phyloP scores from a whole-genome alignment of 345 rosid species.

The Erucastrum elatum region DNA sequence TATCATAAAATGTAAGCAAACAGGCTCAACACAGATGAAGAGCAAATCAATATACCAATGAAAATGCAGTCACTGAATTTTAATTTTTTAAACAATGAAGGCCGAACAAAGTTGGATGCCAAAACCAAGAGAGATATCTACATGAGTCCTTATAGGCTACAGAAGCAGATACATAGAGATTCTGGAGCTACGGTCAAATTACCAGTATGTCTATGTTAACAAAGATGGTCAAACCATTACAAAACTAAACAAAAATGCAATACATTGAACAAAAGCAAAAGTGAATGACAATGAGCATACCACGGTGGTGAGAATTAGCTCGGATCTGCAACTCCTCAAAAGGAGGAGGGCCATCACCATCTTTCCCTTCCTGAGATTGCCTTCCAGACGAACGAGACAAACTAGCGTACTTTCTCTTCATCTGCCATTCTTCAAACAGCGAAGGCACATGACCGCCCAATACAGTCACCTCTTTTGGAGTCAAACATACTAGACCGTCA shows the following conservation, averaged over 20 bases:
- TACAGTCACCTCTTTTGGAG: constrained; percentile 55
- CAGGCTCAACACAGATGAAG: not conserved
- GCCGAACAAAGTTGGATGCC: not conserved
- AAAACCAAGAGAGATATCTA: not conserved
- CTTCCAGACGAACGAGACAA: constrained; percentile 58
- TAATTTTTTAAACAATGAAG: not conserved
- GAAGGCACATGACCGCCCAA: constrained; percentile 83
- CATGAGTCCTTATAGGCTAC: not conserved
- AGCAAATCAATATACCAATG: not conserved
- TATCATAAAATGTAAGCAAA: constrained; percentile 4
- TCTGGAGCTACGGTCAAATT: not conserved
- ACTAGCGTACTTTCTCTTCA: constrained; percentile 70
- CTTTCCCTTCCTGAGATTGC: constrained; percentile 49
- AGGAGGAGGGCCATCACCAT: constrained; percentile 73
- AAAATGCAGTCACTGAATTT: constrained; percentile 13
- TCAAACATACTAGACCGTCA: constrained; percentile 70
- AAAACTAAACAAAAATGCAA: not conserved
- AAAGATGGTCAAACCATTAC: no score
- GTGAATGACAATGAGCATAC: constrained; percentile 3
- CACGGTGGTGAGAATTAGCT: constrained; percentile 38
- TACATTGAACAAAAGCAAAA: not conserved
- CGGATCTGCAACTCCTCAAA: constrained; percentile 80
- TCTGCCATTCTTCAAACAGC: constrained; percentile 85
- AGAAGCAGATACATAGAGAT: not conserved
- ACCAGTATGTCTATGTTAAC: not conserved